phyloP scores from a whole-genome alignment of 2,329 filamentous ascomycete species.

The Metarhizium brunneum region DNA sequence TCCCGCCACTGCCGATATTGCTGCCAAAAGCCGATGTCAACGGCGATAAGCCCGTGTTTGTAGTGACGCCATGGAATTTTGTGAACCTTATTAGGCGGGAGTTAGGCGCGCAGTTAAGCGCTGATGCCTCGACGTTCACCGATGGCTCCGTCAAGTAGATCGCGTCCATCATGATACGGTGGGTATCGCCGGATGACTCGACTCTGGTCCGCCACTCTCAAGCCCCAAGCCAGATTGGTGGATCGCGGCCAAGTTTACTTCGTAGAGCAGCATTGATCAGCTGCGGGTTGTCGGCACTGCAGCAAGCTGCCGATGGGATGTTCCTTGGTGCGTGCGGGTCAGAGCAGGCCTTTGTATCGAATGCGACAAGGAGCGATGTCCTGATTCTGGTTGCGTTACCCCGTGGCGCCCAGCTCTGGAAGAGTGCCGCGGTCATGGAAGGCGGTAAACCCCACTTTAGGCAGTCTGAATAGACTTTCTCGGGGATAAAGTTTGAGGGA shows the following conservation, averaged over 20 bases:
- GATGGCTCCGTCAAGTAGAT: background rate
- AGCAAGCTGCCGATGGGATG: background rate
- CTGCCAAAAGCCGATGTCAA: background rate
- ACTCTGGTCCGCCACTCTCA: too few relatives aligned
- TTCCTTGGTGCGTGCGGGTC: background rate
- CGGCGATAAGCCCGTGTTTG: background rate
- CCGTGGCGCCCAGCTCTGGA: too few relatives aligned
- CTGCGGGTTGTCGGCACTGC: background rate
- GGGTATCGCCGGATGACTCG: too few relatives aligned
- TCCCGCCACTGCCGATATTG: background rate
- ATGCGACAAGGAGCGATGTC: background rate
- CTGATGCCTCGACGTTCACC: background rate
- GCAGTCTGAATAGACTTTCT: background rate
- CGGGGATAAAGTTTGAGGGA: background rate
- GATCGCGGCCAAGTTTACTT: background rate
- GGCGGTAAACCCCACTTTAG: background rate
- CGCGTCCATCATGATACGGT: background rate
- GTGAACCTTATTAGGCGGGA: too few relatives aligned
- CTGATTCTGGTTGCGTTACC: background rate
- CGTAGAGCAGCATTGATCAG: too few relatives aligned
- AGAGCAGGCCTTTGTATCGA: background rate
- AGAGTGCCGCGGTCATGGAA: background rate
- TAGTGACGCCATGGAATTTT: background rate
- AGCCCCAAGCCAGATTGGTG: background rate
- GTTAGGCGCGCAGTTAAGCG: background rate